Percentiles rank a stretch among this genome's conserved stretches.
These are phyloP conservation scores for Carex parvula DNA, from an alignment of 176 grass and related monocot species.

Conservation along the genomic window DNA sequence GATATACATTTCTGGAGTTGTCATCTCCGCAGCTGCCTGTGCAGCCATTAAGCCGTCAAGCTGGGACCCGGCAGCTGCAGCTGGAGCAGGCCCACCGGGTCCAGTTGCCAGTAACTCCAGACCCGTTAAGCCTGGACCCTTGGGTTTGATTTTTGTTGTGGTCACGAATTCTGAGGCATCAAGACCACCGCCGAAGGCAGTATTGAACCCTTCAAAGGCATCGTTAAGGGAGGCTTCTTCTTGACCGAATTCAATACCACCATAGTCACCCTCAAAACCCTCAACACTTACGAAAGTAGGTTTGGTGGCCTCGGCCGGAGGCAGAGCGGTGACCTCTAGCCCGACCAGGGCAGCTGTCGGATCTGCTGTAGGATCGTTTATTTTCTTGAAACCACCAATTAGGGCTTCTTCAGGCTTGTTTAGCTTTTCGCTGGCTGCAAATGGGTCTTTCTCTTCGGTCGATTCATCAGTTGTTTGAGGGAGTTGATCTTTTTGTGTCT, in stretches of 20 bases:
- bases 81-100: constrained; percentile 31
- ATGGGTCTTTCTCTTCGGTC: constrained; percentile 72
- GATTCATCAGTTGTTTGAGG: constrained; percentile 43
- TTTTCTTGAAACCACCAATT: constrained; percentile 91
- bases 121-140: constrained; percentile 60
- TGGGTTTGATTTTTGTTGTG: constrained; percentile 66
- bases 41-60: constrained; percentile 70
- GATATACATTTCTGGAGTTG: constrained; percentile 69
- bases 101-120: constrained; percentile 72
- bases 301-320: constrained; percentile 83
- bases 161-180: constrained; percentile 97
- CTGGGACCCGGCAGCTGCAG: constrained; percentile 33
- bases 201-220: constrained; percentile 89
- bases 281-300: constrained; percentile 85
- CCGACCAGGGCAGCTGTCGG: constrained; percentile 73
- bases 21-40: constrained; percentile 65
- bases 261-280: constrained; percentile 95
- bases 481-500: constrained; percentile 41
- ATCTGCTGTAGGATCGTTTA: constrained; percentile 68
- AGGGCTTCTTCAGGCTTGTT: constrained; percentile 89
- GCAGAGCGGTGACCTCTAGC: constrained; percentile 82
- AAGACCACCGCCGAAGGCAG: constrained; percentile 90
- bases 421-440: constrained; percentile 77
- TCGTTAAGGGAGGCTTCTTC: constrained; percentile 89
- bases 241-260: constrained; percentile 88